These are phyloP conservation scores for Ogataea degrootiae DNA, from an alignment of 805 yeast genomes.

Conservation along the genomic window DNA sequence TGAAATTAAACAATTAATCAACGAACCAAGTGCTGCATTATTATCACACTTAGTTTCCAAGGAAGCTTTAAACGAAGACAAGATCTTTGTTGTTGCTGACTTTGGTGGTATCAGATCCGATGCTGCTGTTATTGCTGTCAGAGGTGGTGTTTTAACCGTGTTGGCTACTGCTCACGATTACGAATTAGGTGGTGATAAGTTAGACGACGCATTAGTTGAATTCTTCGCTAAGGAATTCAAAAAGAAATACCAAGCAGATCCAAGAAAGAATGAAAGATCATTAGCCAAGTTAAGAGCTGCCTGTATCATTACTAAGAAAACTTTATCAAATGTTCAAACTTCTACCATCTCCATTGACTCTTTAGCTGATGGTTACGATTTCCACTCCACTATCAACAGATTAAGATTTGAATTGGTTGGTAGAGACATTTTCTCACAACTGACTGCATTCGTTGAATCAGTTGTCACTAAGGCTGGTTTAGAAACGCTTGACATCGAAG, in stretches of 20 bases:
- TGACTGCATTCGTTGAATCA: conserved; percentile 70
- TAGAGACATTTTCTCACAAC: conserved; percentile 69
- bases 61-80: conserved; percentile 53
- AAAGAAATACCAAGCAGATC: conserved; percentile 78
- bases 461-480: conserved; percentile 78
- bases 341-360: conserved; percentile 94
- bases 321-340: conserved; percentile 82
- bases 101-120: conserved; percentile 96
- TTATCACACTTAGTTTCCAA: conserved; percentile 67
- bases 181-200: conserved; percentile 80
- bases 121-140: conserved; percentile 86
- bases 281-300: conserved; percentile 84
- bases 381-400: conserved; percentile 89
- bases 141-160: conserved; percentile 91
- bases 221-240: conserved; percentile 90
- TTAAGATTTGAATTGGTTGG: conserved; percentile 87
- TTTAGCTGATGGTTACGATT: conserved; percentile 89
- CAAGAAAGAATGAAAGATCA: conserved; percentile 76
- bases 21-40: conserved; percentile 90
- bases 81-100: conserved; percentile 87
- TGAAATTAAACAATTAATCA: conserved; percentile 78
- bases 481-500: conserved; percentile 82
- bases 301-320: conserved; percentile 80
- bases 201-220: conserved; percentile 77
- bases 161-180: conserved; percentile 80